Evolutionary conservation across 2,329 filamentous ascomycete species (phyloP), one percentile per base, ranked within the genome.

Genomic region (Shiraia sp.): DNA sequence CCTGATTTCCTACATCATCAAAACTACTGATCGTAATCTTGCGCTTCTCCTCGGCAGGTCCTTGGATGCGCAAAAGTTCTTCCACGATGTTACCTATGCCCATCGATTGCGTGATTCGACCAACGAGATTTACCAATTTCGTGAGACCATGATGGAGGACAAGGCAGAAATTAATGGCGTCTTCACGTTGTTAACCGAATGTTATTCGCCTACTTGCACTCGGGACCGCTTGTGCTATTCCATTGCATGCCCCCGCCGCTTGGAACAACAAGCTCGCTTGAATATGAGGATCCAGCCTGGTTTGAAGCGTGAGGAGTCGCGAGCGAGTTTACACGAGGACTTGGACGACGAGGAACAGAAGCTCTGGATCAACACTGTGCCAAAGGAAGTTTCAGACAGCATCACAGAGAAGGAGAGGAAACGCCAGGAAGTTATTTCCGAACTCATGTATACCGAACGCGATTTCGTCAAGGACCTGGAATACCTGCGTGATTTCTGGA

Each of bases 391-490:
- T 42, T 90, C 91, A 1, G 91, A 97, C 57, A 88, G 86, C 63
- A 86, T 96, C 22, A 85, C 84, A 35, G 93, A 99, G 55, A 83
- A 82, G 54, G 93, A 99, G 70, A 95, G 96, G 83, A 97, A 97
- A 75, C 83, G 93, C 31, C 93, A 99, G 67, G 93, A 99, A 66
- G 88, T 99, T 57, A 96, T 99, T 46, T 96, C 92, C 5, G 93
- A 99, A 69, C 85, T 97, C 49, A 96, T 95, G 83, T 99, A 99
- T 73, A 99, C 93, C 0, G 93, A 99, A 69, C 83, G 93, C 57
- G 93, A 99, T 72, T 99, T 99, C 61, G 93, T 99, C 66, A 99
- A 99, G 75, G 93, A 99, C 70, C 77, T 99, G 59, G 93, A 99
- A 71, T 99, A 99, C 65, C 77, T 99, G 22, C 84, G 93, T 48